Evolutionary conservation across 768 basidiomycete genomes (phyloP).

Genomic region (Leucosporidium yakuticum): DNA sequence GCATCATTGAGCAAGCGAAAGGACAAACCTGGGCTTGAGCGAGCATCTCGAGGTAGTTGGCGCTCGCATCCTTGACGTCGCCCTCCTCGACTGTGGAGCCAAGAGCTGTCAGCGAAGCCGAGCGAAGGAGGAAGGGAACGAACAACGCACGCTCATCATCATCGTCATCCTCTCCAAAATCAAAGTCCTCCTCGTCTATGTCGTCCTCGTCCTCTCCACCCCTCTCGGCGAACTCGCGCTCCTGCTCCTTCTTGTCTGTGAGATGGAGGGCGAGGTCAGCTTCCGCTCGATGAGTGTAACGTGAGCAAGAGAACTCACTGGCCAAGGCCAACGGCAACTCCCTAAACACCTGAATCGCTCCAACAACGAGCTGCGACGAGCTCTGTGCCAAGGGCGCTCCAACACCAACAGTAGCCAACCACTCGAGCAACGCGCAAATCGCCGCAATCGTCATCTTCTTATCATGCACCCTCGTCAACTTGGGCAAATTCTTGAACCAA

Average conservation of each 20-base stretch:
- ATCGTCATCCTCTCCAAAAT: slow-evolving; percentile 39
- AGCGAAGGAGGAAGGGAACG: slow-evolving; percentile 39
- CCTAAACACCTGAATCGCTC: slow-evolving; percentile 68
- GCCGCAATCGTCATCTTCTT: slow-evolving; percentile 76
- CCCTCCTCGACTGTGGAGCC: slow-evolving; percentile 47
- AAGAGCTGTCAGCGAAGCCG: slow-evolving; percentile 6
- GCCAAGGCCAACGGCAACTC: slow-evolving; percentile 68
- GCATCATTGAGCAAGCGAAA: slow-evolving; percentile 31
- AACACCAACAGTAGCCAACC: slow-evolving; percentile 57
- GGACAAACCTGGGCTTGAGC: slow-evolving; percentile 61
- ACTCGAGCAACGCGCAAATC: slow-evolving; percentile 67
- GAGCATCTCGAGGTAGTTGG: slow-evolving; percentile 78
- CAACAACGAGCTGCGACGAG: slow-evolving; percentile 70
- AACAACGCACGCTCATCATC: slow-evolving; percentile 57
- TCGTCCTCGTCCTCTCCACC: slow-evolving; percentile 47
- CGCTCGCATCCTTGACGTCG: slow-evolving; percentile 86
- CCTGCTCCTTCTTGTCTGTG: slow-evolving; percentile 48
- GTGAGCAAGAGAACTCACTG: slow-evolving; percentile 49
- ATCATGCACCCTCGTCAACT: slow-evolving; percentile 78
- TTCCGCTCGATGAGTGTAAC: background rate
- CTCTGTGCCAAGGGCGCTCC: slow-evolving; percentile 48
- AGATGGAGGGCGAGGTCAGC: background rate
- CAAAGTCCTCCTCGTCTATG: slow-evolving; percentile 50
- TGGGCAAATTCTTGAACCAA: slow-evolving; percentile 62
- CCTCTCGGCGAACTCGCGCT: slow-evolving; percentile 55